These are phyloP conservation scores for Eucalyptus lansdowneana DNA, from an alignment of 345 rosid species.

Conservation along the genomic window DNA sequence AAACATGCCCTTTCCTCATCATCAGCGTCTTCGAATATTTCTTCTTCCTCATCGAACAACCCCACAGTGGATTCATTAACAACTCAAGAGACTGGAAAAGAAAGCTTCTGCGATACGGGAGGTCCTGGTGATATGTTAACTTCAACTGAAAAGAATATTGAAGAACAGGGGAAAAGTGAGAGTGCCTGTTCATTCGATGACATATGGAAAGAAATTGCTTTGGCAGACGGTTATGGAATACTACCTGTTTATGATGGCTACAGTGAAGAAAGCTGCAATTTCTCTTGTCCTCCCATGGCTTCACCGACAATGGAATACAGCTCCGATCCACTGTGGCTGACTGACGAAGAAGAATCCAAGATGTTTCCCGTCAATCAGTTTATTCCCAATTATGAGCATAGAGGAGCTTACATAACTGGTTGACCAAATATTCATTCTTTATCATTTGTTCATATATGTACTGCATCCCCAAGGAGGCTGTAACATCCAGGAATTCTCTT, in stretches of 20 bases:
- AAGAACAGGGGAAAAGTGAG: slow-evolving; percentile 24
- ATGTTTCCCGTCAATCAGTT: slow-evolving; percentile 29
- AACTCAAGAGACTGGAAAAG: slow-evolving; percentile 33
- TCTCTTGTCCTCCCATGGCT: slow-evolving; percentile 30
- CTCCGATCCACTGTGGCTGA: slow-evolving; percentile 57
- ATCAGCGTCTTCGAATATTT: slow-evolving; percentile 34
- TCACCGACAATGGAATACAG: slow-evolving; percentile 56
- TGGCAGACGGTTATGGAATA: slow-evolving; percentile 27
- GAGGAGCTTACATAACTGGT: slow-evolving; percentile 24
- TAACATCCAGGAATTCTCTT: neutral
- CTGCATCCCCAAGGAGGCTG: neutral
- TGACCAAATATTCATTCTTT: slow-evolving; percentile 41
- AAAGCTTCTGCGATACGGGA: slow-evolving; percentile 67
- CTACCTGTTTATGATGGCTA: slow-evolving; percentile 42
- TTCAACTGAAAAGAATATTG: slow-evolving; percentile 10
- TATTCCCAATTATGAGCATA: slow-evolving; percentile 18
- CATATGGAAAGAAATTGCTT: slow-evolving; percentile 82
- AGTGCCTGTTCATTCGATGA: slow-evolving; percentile 65
- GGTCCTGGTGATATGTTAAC: slow-evolving; percentile 10
- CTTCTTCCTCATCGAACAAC: slow-evolving; percentile 42
- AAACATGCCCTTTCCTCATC: slow-evolving; percentile 33
- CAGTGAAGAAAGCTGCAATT: slow-evolving; percentile 27
- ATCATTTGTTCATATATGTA: slow-evolving; percentile 26
- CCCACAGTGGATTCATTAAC: slow-evolving; percentile 31
- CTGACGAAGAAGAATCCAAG: slow-evolving; percentile 47